Evolutionary conservation across 2,329 filamentous ascomycete species (phyloP).

Genomic region (Aspergillus arachidicola): DNA sequence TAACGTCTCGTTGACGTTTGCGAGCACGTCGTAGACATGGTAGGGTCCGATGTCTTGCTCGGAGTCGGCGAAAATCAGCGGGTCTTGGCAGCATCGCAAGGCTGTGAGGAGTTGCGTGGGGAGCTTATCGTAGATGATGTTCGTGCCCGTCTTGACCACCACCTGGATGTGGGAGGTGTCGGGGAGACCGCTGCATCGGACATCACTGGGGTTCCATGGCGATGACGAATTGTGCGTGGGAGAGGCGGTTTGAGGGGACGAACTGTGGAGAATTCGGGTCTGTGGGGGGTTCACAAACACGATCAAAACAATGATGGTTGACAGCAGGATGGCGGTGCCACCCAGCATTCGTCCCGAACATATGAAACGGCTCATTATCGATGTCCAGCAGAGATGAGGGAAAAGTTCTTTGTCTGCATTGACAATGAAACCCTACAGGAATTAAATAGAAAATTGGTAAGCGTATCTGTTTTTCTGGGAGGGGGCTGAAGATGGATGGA

Average conservation of each 20-base stretch:
- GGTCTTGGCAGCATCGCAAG: conserved; percentile 53
- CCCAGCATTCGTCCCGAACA: conserved; percentile 1
- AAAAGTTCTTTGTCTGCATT: not conserved
- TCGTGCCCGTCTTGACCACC: conserved; percentile 62
- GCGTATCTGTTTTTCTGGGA: not conserved
- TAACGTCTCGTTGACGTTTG: conserved; percentile 43
- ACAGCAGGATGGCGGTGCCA: not conserved
- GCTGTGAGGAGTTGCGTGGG: conserved; percentile 59
- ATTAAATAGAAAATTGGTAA: not conserved
- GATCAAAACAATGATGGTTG: not conserved
- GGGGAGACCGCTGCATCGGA: conserved; percentile 46
- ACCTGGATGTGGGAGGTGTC: conserved; percentile 53
- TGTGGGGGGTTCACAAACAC: conserved; percentile 6
- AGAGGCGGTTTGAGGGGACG: not conserved
- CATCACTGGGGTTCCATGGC: conserved; percentile 10
- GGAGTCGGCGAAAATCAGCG: conserved; percentile 49
- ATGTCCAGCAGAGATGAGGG: not conserved
- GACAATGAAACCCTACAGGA: not conserved
- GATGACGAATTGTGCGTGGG: conserved; percentile 1
- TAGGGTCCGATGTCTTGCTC: conserved; percentile 35
- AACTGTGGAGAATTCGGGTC: conserved; percentile 2
- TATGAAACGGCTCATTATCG: not conserved
- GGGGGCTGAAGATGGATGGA: not conserved
- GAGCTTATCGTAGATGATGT: conserved; percentile 55
- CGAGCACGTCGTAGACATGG: conserved; percentile 36